Evolutionary conservation across 2,329 filamentous ascomycete genomes (phyloP), one percentile per base, ranked within the genome.

Genomic region (Trichoderma aggressivum): DNA sequence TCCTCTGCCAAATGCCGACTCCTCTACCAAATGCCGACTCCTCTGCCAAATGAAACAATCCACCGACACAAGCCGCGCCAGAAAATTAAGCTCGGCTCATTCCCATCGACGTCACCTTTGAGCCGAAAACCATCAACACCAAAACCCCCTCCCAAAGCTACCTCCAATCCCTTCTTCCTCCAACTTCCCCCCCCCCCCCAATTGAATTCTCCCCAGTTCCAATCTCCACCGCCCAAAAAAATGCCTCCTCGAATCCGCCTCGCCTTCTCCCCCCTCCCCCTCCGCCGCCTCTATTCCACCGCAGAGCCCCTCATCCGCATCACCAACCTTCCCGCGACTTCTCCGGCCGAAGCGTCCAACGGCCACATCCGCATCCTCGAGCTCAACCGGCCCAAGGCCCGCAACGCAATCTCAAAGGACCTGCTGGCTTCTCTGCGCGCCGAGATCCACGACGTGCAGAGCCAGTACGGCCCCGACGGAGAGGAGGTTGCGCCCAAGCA

Each of bases 341-440:
- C n/a, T n/a, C n/a, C n/a, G n/a, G n/a, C n/a, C n/a, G n/a, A n/a
- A 59, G 56, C 56, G 8, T 36, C 65, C 34, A 89, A 89, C 21
- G 96, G 95, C 74, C 92, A 91, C 83, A 96, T 98, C 82, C 91
- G 94, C 72, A 87, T 98, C 74, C 89, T 98, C 70, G 91, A 95
- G 73, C 88, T 99, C 75, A 96, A 98, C 83, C 88, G 94, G 5
- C 94, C 94, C 0, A 81, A 88, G 10, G 91, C 94, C 43, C 92
- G 95, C 78, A 99, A 99, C 82, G 96, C 96, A 75, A 92, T 99
- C 78, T 98, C 94, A 0, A 87, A 86, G 71, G 89, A 90, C 71
- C 86, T 99, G 47, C 87, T 99, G 65, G 82, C 88, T 5, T 87
- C 91, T 61, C 86, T 99, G 71, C 87, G 88, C 64, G 85, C 87